phyloP scores from a whole-genome alignment of 306 rosid genomes.

The Cucurbita pepo region DNA sequence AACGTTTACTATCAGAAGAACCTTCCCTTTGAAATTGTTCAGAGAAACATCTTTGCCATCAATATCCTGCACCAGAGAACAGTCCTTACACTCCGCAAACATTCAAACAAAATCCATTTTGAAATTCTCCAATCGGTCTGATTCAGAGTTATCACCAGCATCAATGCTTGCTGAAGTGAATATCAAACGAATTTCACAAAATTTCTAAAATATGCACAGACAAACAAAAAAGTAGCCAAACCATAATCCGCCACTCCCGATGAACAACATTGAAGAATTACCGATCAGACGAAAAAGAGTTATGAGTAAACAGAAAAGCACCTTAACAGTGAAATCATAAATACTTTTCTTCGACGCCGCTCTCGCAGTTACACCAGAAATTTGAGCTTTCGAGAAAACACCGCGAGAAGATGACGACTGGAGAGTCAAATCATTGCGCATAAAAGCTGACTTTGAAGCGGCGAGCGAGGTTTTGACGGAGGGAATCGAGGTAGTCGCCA shows the following conservation, averaged over 20 bases:
- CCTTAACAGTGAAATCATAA: constrained; percentile 82
- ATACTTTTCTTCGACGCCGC: constrained; percentile 71
- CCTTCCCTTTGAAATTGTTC: constrained; percentile 81
- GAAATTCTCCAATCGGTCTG: background rate
- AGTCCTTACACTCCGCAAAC: background rate
- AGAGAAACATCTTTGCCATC: constrained; percentile 71
- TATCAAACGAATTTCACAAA: background rate
- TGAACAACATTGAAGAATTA: background rate
- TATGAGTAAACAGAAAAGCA: background rate
- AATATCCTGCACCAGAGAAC: constrained; percentile 55
- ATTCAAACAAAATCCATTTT: background rate
- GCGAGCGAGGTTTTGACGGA: constrained; percentile 33
- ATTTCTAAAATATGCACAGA: background rate
- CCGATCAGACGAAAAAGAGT: background rate
- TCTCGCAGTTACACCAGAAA: constrained; percentile 44
- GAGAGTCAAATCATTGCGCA: constrained; percentile 24
- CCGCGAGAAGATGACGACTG: constrained; percentile 19
- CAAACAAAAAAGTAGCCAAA: background rate
- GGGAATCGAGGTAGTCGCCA: constrained; percentile 18
- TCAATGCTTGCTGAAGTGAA: background rate
- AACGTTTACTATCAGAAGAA: constrained; percentile 83
- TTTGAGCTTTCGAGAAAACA: constrained; percentile 17
- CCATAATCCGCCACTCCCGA: background rate
- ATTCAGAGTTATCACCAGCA: background rate
- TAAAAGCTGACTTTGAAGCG: constrained; percentile 46